Evolutionary conservation across 352 stramenopile species (phyloP).

Genomic region (Phytophthora pisi): DNA sequence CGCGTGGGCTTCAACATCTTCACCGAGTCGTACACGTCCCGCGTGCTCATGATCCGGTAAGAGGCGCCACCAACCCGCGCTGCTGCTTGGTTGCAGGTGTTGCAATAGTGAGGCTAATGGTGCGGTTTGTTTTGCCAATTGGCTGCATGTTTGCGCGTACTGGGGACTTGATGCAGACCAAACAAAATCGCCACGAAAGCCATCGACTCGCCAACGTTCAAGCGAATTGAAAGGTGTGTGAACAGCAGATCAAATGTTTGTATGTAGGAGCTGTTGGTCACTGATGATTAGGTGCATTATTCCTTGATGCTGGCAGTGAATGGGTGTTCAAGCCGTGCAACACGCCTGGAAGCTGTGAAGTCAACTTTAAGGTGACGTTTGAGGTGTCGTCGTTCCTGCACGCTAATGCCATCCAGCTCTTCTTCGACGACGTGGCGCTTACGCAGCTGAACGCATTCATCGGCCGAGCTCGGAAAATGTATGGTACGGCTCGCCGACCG

Average conservation of each 20-base stretch:
- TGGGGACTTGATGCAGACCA: slow-evolving; percentile 37
- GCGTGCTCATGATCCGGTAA: slow-evolving; percentile 78
- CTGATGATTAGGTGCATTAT: slow-evolving; percentile 3
- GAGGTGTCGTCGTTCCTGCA: slow-evolving; percentile 84
- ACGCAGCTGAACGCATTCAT: slow-evolving; percentile 88
- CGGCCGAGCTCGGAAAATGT: slow-evolving; percentile 58
- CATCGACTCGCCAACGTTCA: slow-evolving; percentile 87
- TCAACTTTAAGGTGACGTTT: slow-evolving; percentile 85
- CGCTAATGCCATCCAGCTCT: slow-evolving; percentile 81
- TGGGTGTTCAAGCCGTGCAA: slow-evolving; percentile 67
- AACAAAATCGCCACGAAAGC: slow-evolving; percentile 77
- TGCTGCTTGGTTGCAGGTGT: neutral
- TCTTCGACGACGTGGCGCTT: slow-evolving; percentile 85
- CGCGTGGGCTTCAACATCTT: slow-evolving; percentile 84
- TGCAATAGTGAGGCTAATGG: slow-evolving; percentile 1
- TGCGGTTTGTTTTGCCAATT: neutral
- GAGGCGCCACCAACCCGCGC: neutral
- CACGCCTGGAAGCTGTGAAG: slow-evolving; percentile 62
- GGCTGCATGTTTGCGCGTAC: neutral
- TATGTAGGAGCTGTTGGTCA: slow-evolving; percentile 6
- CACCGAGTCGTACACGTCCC: slow-evolving; percentile 84
- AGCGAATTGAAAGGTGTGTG: slow-evolving; percentile 81
- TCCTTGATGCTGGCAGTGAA: slow-evolving; percentile 45
- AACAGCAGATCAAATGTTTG: neutral
- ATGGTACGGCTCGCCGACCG: slow-evolving; percentile 36